Evolutionary conservation across 805 yeast species (phyloP), one percentile per base, ranked within the genome.

Genomic region (Tetrapisispora nanseiensis): DNA sequence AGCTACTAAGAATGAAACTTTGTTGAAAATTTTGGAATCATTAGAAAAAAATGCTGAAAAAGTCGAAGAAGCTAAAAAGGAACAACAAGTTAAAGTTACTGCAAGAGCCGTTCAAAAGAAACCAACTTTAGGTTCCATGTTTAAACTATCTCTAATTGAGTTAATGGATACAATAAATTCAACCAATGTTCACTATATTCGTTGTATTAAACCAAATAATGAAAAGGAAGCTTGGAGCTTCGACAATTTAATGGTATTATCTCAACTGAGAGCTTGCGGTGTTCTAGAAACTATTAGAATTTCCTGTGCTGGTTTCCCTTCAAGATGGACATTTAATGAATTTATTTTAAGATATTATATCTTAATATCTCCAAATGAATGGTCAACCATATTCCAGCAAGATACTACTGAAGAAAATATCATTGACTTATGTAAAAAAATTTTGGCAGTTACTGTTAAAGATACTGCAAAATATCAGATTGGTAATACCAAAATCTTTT

Each of bases 181-280:
- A 1, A 90, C 97, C 2, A 90, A 92, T 62, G 98, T 82, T 30
- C 98, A 90, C 63, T 90, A 90, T 58, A 90, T 90, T 59, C 82
- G 98, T 61, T 90, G 98, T 71, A 90, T 92, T 60, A 90, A 90
- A 64, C 97, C 98, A 6, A 90, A 90, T 62, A 96, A 87, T 56
- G 80, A 79, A 49, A 90, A 92, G 64, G 81, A 78, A 47, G 95
- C 97, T 2, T 90, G 98, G 97, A 82, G 80, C 61, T 90, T 90
- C 64, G 95, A 87, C 57, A 86, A 95, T 13, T 74, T 87, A 33
- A 89, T 90, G 97, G 97, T 90, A 12, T 71, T 92, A 46, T 82
- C 95, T 6, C 98, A 90, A 65, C 72, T 90, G 48, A 77, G 98
- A 61, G 98, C 98, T 6, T 90, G 98, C 71, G 98, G 98, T 82